Evolutionary conservation across 352 stramenopile species (phyloP).

Genomic region (Pythium apleroticum): DNA sequence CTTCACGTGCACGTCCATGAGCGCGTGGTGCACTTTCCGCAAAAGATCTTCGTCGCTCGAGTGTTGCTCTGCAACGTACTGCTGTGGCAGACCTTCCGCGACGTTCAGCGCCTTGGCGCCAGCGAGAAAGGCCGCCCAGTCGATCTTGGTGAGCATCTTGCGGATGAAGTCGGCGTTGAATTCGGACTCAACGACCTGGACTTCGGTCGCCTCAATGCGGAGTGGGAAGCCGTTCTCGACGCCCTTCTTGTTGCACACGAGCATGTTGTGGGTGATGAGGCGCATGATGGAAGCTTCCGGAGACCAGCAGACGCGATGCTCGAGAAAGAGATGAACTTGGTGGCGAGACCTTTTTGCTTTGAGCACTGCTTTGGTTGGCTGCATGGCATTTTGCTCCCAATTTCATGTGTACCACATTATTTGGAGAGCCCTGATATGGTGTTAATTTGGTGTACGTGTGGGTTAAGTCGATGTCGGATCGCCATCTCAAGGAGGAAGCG

Average conservation of each 20-base stretch:
- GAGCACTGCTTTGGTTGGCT: slow-evolving; percentile 11
- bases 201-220: slow-evolving; percentile 74
- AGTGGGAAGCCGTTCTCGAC: slow-evolving; percentile 92
- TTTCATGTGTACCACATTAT: slow-evolving; percentile 14
- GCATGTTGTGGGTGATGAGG: slow-evolving; percentile 94
- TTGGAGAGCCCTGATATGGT: neutral
- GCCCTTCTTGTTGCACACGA: slow-evolving; percentile 93
- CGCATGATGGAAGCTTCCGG: slow-evolving; percentile 49
- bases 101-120: slow-evolving; percentile 75
- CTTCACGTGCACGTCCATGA: slow-evolving; percentile 95
- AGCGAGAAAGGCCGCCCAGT: slow-evolving; percentile 85
- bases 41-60: slow-evolving; percentile 69
- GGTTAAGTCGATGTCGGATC: slow-evolving; percentile 1
- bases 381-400: neutral
- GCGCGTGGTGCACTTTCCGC: slow-evolving; percentile 85
- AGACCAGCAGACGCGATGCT: neutral
- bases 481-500: too few species aligned
- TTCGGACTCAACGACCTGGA: slow-evolving; percentile 82
- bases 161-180: slow-evolving; percentile 84
- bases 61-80: slow-evolving; percentile 40
- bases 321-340: neutral
- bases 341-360: neutral
- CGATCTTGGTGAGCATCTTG: slow-evolving; percentile 90
- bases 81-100: slow-evolving; percentile 65
- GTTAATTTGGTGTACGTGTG: slow-evolving; percentile 3